Percentiles rank a stretch among this genome's conserved stretches.
Evolutionary conservation across 306 rosid species (phyloP).

Genomic region (Senna siamea): DNA sequence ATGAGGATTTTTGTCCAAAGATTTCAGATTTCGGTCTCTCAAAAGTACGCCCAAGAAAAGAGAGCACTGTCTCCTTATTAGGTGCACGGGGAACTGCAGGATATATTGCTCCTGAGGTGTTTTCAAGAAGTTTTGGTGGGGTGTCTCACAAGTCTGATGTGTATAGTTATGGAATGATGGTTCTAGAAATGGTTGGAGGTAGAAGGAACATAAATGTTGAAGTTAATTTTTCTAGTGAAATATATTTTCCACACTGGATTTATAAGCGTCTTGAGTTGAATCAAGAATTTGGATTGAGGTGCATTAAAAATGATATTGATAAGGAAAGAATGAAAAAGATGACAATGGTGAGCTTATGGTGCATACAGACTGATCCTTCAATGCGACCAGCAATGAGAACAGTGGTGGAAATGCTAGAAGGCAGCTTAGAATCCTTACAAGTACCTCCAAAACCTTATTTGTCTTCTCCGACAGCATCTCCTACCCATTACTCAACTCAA

Average conservation of each 20-base stretch:
- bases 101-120: not conserved
- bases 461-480: not conserved
- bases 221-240: not conserved
- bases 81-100: conserved; percentile 36
- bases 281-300: not conserved
- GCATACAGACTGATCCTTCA: not conserved
- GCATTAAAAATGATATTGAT: not conserved
- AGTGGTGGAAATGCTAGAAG: not conserved
- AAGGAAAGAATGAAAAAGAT: not conserved
- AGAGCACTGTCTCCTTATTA: conserved; percentile 14
- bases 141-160: not conserved
- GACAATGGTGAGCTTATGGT: not conserved
- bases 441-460: not conserved
- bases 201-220: not conserved
- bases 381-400: not conserved
- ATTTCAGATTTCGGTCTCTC: conserved; percentile 44
- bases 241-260: conserved; percentile 2
- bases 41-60: conserved; percentile 13
- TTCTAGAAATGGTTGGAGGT: not conserved
- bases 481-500: not conserved
- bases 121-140: not conserved
- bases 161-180: not conserved
- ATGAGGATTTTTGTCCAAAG: conserved; percentile 24
- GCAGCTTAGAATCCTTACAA: not conserved
- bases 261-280: not conserved